Evolutionary conservation across 768 basidiomycete genomes (phyloP).

Genomic region (Phanerochaete carnosa): DNA sequence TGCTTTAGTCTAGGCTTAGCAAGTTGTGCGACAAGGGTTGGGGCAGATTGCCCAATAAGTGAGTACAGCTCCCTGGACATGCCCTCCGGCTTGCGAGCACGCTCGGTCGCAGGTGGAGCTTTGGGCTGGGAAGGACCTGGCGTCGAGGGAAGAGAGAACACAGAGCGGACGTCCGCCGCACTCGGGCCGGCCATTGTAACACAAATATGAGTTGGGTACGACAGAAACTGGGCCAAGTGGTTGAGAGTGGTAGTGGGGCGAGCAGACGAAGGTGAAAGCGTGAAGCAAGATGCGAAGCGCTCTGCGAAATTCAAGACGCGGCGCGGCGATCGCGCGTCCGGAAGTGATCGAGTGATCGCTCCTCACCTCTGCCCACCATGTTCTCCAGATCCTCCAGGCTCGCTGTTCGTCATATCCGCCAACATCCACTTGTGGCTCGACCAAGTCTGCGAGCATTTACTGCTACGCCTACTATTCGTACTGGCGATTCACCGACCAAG

Average conservation of each 20-base stretch:
- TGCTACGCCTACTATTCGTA: neutral
- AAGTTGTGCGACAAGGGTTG: conserved; percentile 76
- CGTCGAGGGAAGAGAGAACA: conserved; percentile 57
- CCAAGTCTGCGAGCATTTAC: neutral
- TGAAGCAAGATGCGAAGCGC: neutral
- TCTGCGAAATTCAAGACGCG: too few species aligned
- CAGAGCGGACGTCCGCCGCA: conserved; percentile 82
- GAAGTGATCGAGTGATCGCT: neutral
- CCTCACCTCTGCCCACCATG: conserved; percentile 8
- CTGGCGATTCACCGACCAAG: conserved; percentile 19
- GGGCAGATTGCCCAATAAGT: conserved; percentile 91
- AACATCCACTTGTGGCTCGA: neutral
- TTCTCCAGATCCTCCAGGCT: neutral
- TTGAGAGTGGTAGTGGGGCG: neutral
- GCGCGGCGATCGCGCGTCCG: neutral
- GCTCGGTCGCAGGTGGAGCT: conserved; percentile 25
- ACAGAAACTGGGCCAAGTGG: neutral
- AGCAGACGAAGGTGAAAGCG: neutral
- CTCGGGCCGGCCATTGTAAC: conserved; percentile 54
- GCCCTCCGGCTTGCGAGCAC: conserved; percentile 75
- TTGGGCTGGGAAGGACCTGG: conserved; percentile 48
- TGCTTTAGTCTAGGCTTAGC: conserved; percentile 84
- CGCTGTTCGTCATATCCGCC: neutral
- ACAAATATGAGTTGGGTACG: neutral
- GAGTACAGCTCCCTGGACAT: conserved; percentile 92